Percentiles rank a stretch among this genome's conserved stretches.
phyloP scores from a whole-genome alignment of 768 basidiomycete genomes.

The Lentinula sp. region DNA sequence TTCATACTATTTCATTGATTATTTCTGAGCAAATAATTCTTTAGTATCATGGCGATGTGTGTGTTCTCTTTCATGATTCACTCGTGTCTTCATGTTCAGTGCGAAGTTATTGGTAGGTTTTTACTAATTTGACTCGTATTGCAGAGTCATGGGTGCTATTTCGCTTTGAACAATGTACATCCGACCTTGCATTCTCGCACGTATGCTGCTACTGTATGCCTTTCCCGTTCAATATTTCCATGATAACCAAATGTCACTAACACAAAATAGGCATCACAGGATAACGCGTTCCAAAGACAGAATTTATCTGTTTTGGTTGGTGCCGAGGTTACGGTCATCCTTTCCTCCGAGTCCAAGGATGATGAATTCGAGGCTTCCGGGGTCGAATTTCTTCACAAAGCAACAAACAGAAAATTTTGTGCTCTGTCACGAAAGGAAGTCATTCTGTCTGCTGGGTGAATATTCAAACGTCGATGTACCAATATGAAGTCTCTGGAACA shows the following conservation, averaged over 20 bases:
- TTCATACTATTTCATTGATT: not conserved
- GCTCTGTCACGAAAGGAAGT: slow-evolving; percentile 44
- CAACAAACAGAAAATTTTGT: slow-evolving; percentile 15
- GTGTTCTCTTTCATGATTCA: not conserved
- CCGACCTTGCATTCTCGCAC: slow-evolving; percentile 20
- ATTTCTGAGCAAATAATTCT: not conserved
- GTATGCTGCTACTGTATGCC: slow-evolving; percentile 23
- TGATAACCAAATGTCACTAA: not conserved
- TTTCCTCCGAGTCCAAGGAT: not conserved
- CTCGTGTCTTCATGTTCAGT: too few species aligned
- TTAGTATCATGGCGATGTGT: slow-evolving; percentile 1
- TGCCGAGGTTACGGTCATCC: not conserved
- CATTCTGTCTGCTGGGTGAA: slow-evolving; percentile 38
- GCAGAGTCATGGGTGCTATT: not conserved
- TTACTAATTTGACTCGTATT: not conserved
- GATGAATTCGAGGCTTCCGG: slow-evolving; percentile 32
- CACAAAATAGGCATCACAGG: not conserved
- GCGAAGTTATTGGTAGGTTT: not conserved
- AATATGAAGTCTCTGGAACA: not conserved
- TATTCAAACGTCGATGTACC: not conserved
- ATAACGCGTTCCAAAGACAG: slow-evolving; percentile 2
- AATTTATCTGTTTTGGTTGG: slow-evolving; percentile 19
- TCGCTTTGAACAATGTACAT: slow-evolving; percentile 10
- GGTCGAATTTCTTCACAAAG: slow-evolving; percentile 35
- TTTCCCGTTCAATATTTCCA: not conserved